Base-by-base conservation (phyloP, 2,329 filamentous ascomycete species). In the Colletotrichum lentis region DNA sequence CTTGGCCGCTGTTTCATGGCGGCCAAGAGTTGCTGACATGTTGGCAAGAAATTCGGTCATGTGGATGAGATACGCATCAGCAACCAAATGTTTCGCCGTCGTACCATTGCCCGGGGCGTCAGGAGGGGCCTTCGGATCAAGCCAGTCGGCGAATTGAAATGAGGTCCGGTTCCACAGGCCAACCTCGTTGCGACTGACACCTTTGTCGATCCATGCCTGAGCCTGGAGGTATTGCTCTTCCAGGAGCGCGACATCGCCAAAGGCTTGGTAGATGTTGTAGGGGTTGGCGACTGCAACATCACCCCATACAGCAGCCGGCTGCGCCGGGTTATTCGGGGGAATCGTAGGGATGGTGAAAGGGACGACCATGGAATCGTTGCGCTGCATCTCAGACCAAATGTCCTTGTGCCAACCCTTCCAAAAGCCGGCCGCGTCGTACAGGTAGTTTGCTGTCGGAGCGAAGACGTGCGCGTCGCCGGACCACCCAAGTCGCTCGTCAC, bases 401-500 rank as follows among this genome's bases (percentile, higher is more conserved):
- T 87, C 85, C 59, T 79, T 76, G 24, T 84, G 77, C 86, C 84
- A 89, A 59, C 73, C 78, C 24, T 76, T 72, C 65, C 85, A 82
- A 68, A 88, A 83, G 0, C 83, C 85, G 0, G 79, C 74, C 1
- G 83, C 82, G 71, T 87, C 78, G 73, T 84, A 89, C 0, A 89
- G 76, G 69, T 83, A 88, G 57, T 80, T 84, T 0, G 84, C 81
- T 0, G 84, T 83, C 0, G 83, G 82, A 0, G 78, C 76, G 66
- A 88, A 88, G 1, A 81, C 79, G 44, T 82, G 82, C 8, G 80
- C 76, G 69, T 86, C 82, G 18, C 86, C 82, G 0, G 82, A 84
- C 86, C 86, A 85, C 22, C 83, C 82, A 6, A 87, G 74, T 0
- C 85, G 79, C 74, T 87, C 85, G 61, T 88, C 84, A 1, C 84